Evolutionary conservation across 768 basidiomycete genomes (phyloP), one percentile per base, ranked within the genome.

Genomic region (Boletus sp.): DNA sequence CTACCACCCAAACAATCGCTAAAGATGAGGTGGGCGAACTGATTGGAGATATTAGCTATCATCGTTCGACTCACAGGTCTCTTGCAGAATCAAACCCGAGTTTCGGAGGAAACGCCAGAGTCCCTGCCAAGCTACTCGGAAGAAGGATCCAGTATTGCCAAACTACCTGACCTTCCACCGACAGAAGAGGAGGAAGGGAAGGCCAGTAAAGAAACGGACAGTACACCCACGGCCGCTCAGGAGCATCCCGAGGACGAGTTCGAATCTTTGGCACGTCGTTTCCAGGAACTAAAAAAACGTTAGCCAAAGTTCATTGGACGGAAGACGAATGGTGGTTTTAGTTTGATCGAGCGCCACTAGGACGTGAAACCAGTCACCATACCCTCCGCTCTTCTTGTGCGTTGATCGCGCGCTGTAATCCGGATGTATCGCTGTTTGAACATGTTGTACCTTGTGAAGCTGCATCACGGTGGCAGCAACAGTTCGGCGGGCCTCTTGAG

Each of bases 221-320:
- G 34, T 44, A 35, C 53, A 5, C 29, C 11, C 2, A 52, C 56
- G 23, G 23, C 58, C 34, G 41, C 52, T 7, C 61, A 60, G 30
- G 59, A 66, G 37, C 53, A 63, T 38, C 65, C 70, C 47, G 80
- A 83, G 65, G 85, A 93, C 61, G 87, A 88, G 53, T 90, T 93
- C 62, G 87, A 88, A 37, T 77, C 82, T 21, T 75, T 97, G 47
- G 75, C 86, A 47, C 83, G 81, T 68, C 83, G 94, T 53, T 96
- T 97, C 64, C 91, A 88, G 56, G 87, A 83, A 29, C 72, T 97
- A 62, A 97, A 95, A 77, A 91, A 90, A 73, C 83, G 84, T 44
- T 91, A 70, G 72, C 27, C 35, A 44, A 51, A 21, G 40, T 19
- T 34, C 2, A 48, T 30, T 7, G 34, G 39, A 50, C 25, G 38